Evolutionary conservation across 306 rosid genomes (phyloP), one percentile per base, ranked within the genome.

Genomic region (Prunus armeniaca): DNA sequence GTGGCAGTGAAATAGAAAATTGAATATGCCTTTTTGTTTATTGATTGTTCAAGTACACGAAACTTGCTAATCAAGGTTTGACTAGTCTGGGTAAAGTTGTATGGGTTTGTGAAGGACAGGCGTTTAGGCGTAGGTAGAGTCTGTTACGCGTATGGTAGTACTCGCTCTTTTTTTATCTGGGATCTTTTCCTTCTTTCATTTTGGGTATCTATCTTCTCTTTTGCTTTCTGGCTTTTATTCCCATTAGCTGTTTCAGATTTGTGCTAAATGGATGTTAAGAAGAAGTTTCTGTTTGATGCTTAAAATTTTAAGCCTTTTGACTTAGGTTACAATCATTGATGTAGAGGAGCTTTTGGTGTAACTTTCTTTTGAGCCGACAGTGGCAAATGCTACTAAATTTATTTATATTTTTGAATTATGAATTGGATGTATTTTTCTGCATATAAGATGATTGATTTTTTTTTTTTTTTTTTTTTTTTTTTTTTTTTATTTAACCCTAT

Each of bases 281-380:
- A 60, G 3, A 12, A 22, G 9, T 12, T 9, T 34, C 24, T 56
- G 15, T n/a, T 32, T 38, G 64, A 56, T 14, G 54, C 15, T 38
- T 34, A 15, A 38, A 56, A 27, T 51, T 18, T 9, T 38, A 3
- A 9, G 18, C 5, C 4, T 38, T 41, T 45, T 41, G 67, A 17
- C 66, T 3, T 14, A 20, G 25, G 0, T 14, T 57, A 61, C 19
- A 12, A 15, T 46, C 20, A n/a, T 22, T 17, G 27, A 9, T 46
- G n/a, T 55, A 13, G 41, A 43, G 14, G 18, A n/a, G 17, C 9
- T 54, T 57, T 55, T n/a, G 27, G 15, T 51, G 25, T 50, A 46
- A 52, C 58, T 72, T 78, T 56, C 67, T 9, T 75, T 70, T 79
- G 41, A 25, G 77, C 62, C 67, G 68, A 70, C 55, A 65, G 4